Evolutionary conservation across 805 yeast genomes (phyloP), one percentile per base, ranked within the genome.

Genomic region (Cyberlindnera samutprakarnensis): DNA sequence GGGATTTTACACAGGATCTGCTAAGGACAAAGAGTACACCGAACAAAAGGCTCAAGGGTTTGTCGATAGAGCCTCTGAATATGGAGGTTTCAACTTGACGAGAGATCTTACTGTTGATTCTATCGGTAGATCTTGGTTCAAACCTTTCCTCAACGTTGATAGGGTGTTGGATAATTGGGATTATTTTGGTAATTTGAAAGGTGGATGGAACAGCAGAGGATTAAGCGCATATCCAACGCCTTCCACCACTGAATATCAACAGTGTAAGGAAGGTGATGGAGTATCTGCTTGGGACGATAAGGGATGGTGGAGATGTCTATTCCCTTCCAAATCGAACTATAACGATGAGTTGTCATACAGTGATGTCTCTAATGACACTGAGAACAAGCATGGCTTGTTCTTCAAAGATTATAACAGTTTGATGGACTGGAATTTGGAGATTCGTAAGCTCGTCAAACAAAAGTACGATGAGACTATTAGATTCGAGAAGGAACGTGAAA

Each of bases 261-360:
- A 70, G 28, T 90, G 97, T 56, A 44, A 69, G 39, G 70, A 70
- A 14, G 58, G 68, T 22, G 60, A 74, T 7, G 97, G 98, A 4
- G 58, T 69, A 6, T 72, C 85, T 0, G 77, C 75, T 10, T 90
- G 96, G 96, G 94, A 86, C 51, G 59, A 72, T 23, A 65, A 69
- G 15, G 97, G 96, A 0, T 71, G 77, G 54, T 90, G 96, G 96
- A 72, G 88, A 50, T 90, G 97, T 58, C 60, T 90, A 28, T 80
- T 88, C 55, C 95, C 95, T 10, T 57, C 55, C 29, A 60, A 54
- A 39, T 41, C 46, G 31, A 43, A 42, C 47, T 54, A 49, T 36
- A 45, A 56, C 4, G 50, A 50, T 14, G 53, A 53, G 11, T 49
- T 68, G 14, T 47, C 78, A 18, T 72, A 66, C 42, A 86, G 80